A percentile compares a stretch with the other conserved stretches of the same genome.
phyloP scores from a whole-genome alignment of 2,329 filamentous ascomycete genomes.

The Pseudohalonectria lignicola region DNA sequence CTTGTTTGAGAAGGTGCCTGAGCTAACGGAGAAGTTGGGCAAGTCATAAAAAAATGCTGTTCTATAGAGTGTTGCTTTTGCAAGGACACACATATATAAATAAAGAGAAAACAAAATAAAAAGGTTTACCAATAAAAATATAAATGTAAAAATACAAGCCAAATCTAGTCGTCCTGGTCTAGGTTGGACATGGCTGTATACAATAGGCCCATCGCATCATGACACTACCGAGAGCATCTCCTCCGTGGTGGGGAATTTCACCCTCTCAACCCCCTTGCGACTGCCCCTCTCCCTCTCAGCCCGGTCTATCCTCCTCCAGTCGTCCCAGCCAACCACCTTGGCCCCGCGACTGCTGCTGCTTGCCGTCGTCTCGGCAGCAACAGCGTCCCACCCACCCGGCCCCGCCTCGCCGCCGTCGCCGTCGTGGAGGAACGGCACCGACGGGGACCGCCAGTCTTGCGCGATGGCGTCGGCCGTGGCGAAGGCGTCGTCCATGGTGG shows the following conservation, averaged over 20 bases:
- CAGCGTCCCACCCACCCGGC: conserved; percentile 63
- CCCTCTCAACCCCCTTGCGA: conserved; percentile 62
- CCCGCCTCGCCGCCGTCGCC: conserved; percentile 5
- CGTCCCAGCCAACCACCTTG: conserved; percentile 63
- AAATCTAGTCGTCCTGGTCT: not conserved
- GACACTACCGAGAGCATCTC: conserved; percentile 46
- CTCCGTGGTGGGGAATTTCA: conserved; percentile 49
- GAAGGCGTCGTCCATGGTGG: conserved; percentile 93
- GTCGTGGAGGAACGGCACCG: conserved; percentile 25
- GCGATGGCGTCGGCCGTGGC: conserved; percentile 74
- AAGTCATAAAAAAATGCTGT: conserved; percentile 15
- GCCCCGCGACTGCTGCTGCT: conserved; percentile 34
- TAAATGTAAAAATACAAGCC: conserved; percentile 5
- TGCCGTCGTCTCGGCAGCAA: conserved; percentile 52
- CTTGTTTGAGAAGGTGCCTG: conserved; percentile 89
- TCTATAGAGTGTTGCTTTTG: conserved; percentile 6
- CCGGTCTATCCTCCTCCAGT: conserved; percentile 77
- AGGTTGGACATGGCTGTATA: too few relatives aligned
- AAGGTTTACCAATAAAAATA: too few relatives aligned
- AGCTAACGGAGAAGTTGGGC: conserved; percentile 92
- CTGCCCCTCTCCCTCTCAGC: conserved; percentile 60
- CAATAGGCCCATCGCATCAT: too few relatives aligned
- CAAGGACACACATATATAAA: conserved; percentile 10
- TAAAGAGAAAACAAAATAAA: conserved; percentile 6
- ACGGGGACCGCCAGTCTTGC: conserved; percentile 53